Evolutionary conservation across 345 rosid genomes (phyloP), one percentile per base, ranked within the genome.

Genomic region (Corchorus olitorius): DNA sequence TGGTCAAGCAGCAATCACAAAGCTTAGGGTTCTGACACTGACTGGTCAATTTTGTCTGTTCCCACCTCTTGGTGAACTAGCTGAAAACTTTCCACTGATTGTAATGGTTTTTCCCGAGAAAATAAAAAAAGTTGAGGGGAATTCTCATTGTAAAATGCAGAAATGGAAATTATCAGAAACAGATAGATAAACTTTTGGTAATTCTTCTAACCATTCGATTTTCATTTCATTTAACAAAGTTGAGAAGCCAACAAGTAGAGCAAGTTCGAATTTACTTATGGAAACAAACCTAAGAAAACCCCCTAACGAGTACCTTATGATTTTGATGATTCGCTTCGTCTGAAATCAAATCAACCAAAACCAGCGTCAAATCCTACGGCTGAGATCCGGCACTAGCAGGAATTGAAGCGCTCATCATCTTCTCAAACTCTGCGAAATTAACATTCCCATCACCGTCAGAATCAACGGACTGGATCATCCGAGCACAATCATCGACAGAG

Each of bases 391-490:
- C 54, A 4, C 13, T 59, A 45, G 41, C 8, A 4, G 3, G 20
- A 17, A 17, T 20, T 8, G 71, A 75, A n/a, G 52, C 70, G n/a
- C 79, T 80, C 98, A 95, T 93, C 97, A 93, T 93, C 87, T 86
- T 85, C 84, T 86, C 75, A 70, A 95, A 95, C 89, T 95, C 99
- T 58, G 73, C 83, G 80, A 85, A 95, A 70, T 89, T 90, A n/a
- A 95, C 98, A 48, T 76, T 79, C 13, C 96, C 97, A 19, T 95
- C 99, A 43, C 97, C 99, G 70, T 95, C 98, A 0, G 89, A 79
- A 78, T 95, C 99, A 9, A 93, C 97, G 9, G 87, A 81, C 33
- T 63, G 77, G 74, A 95, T 93, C 99, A 93, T 93, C 75, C 78
- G 45, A 15, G 27, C 83, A 64, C 98, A 93, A 54, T 88, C 99